Base-by-base conservation (phyloP, 2,329 filamentous ascomycete genomes). In the Lecanicillium sp. region DNA sequence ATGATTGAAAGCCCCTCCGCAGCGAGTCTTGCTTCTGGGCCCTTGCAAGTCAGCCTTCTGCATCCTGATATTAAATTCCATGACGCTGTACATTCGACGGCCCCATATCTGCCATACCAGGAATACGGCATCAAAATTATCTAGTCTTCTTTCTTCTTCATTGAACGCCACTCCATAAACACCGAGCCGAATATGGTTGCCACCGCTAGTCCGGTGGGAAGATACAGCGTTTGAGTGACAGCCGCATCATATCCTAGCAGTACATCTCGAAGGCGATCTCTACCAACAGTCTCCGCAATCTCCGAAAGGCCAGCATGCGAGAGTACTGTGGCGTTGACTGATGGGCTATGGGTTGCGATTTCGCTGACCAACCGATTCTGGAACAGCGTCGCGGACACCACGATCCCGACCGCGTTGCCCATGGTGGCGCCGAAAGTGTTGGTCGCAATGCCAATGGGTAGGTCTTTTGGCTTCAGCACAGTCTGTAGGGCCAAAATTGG, bases 101-200 rank as follows among this genome's bases (percentile, higher is more conserved):
- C n/a, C n/a, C n/a, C n/a, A n/a, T n/a, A n/a, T n/a, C n/a, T n/a
- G n/a, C n/a, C n/a, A n/a, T n/a, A n/a, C n/a, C n/a, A n/a, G n/a
- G n/a, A n/a, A n/a, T n/a, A n/a, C n/a, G n/a, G n/a, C n/a, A n/a
- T n/a, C n/a, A n/a, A n/a, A n/a, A n/a, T n/a, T n/a, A n/a, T n/a
- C 25, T 31, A 31, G 13, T n/a, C 29, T 31, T n/a, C 29, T 14
- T 31, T 31, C 29, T 31, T 31, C 29, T 31, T 31, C 29, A 31
- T 31, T 17, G 29, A 17, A 31, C 13, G 15, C 29, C 29, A 31
- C 29, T 31, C 29, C 15, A 31, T 17, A 5, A 31, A 17, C 6
- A 13, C 29, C 13, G 29, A 31, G n/a, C 29, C 29, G 8, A n/a
- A n/a, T 14, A 31, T 31, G 6, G 29, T 31, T 8, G 29, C 29